phyloP scores from a whole-genome alignment of 345 rosid genomes.

The Litchi chinensis region DNA sequence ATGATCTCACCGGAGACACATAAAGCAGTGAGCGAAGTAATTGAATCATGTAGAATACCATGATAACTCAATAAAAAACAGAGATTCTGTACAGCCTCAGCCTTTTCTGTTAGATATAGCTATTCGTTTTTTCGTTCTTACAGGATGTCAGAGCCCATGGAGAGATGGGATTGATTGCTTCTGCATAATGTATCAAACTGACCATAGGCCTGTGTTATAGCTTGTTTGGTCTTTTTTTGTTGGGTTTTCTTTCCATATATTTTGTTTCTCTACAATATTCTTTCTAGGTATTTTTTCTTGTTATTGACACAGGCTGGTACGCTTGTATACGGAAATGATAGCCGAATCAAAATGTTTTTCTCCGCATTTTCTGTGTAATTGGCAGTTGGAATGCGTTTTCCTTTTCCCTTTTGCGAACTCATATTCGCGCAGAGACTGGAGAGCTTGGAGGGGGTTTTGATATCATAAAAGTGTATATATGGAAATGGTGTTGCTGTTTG shows the following conservation, averaged over 20 bases:
- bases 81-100: conserved; percentile 55
- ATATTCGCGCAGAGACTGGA: not conserved
- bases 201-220: conserved; percentile 26
- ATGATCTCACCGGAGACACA: conserved; percentile 97
- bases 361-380: not conserved
- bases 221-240: conserved; percentile 14
- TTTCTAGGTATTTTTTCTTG: conserved; percentile 23
- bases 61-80: conserved; percentile 31
- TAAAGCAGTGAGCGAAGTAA: conserved; percentile 87
- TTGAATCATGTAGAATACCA: conserved; percentile 77
- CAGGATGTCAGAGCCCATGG: conserved; percentile 19
- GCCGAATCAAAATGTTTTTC: conserved; percentile 20
- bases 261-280: conserved; percentile 20
- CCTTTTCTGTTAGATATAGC: conserved; percentile 27
- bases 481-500: not conserved
- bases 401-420: not conserved
- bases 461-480: not conserved
- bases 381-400: not conserved
- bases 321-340: conserved; percentile 31
- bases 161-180: conserved; percentile 24
- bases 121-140: conserved; percentile 17
- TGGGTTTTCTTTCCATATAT: not conserved
- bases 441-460: not conserved
- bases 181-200: conserved; percentile 19
- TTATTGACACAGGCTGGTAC: conserved; percentile 17